A percentile compares a stretch with the other conserved stretches of the same genome.
phyloP scores from a whole-genome alignment of 1,284 basidiomycete species.

The Mycosarcoma maydis region DNA sequence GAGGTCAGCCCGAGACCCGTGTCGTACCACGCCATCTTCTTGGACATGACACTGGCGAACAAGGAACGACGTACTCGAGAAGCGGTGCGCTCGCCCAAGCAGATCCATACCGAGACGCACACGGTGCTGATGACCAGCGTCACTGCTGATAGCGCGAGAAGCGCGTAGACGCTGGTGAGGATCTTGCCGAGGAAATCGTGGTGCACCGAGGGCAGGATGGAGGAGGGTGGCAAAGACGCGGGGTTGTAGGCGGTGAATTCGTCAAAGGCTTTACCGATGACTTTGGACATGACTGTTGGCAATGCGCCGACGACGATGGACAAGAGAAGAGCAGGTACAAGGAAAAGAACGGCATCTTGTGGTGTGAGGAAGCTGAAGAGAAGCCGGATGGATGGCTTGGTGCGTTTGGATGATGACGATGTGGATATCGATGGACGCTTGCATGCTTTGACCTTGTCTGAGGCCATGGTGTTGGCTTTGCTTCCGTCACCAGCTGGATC shows the following conservation, averaged over 20 bases:
- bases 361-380: constrained; percentile 50
- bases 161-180: constrained; percentile 73
- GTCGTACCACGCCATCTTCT: constrained; percentile 74
- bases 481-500: too few relatives aligned
- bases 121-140: constrained; percentile 79
- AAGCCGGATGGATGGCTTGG: constrained; percentile 39
- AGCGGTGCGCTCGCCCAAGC: constrained; percentile 83
- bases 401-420: not conserved
- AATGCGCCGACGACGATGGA: constrained; percentile 80
- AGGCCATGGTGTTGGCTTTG: not conserved
- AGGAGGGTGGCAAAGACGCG: constrained; percentile 69
- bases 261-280: constrained; percentile 86
- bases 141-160: constrained; percentile 77
- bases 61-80: constrained; percentile 76
- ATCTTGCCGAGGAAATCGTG: constrained; percentile 71
- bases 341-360: constrained; percentile 39
- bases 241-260: constrained; percentile 74
- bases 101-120: constrained; percentile 84
- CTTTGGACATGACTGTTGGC: constrained; percentile 90
- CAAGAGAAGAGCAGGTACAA: constrained; percentile 78
- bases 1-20: constrained; percentile 41
- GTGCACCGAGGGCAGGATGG: constrained; percentile 69
- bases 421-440: not conserved
- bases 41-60: constrained; percentile 76
- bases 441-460: not conserved